phyloP scores from a whole-genome alignment of 2,329 filamentous ascomycete genomes.

The Aspergillus nomiae region DNA sequence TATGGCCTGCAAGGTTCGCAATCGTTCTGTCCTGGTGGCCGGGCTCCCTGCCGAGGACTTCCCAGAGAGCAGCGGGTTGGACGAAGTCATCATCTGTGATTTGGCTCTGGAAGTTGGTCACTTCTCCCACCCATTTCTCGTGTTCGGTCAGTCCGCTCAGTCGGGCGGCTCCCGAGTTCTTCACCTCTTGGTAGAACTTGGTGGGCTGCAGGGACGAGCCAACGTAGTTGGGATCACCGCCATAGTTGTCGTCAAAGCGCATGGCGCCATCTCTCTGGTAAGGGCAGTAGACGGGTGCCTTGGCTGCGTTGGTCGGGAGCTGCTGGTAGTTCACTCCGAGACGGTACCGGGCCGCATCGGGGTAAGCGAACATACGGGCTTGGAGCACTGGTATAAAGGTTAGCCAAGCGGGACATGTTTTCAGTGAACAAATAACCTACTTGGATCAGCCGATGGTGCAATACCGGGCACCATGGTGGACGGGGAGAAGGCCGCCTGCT shows the following conservation, averaged over 20 bases:
- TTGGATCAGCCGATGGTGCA: constrained; percentile 64
- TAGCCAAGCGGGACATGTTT: constrained; percentile 14
- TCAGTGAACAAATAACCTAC: constrained; percentile 14
- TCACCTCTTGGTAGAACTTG: constrained; percentile 16
- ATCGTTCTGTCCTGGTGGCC: constrained; percentile 37
- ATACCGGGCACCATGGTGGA: constrained; percentile 66
- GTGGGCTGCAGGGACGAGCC: constrained; percentile 31
- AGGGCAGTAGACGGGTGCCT: constrained; percentile 51
- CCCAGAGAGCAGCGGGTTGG: constrained; percentile 34
- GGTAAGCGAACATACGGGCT: constrained; percentile 62
- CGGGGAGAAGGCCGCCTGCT: constrained; percentile 68
- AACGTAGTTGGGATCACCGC: constrained; percentile 60
- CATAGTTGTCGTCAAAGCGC: constrained; percentile 56
- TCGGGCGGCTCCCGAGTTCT: constrained; percentile 11
- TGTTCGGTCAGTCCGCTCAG: constrained; percentile 28
- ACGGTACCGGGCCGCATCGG: constrained; percentile 53
- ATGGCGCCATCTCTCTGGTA: constrained; percentile 47
- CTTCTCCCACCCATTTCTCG: constrained; percentile 32
- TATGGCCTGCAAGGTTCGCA: constrained; percentile 27
- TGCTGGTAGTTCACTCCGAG: constrained; percentile 47
- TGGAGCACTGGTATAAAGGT: constrained; percentile 52
- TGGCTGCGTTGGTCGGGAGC: constrained; percentile 43
- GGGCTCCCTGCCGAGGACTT: constrained; percentile 31
- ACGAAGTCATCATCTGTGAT: constrained; percentile 32
- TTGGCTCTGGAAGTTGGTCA: constrained; percentile 21